Percentiles rank a stretch among this genome's conserved stretches.
phyloP scores from a whole-genome alignment of 495 filamentous ascomycete genomes.

The Aspergillus indologenus region DNA sequence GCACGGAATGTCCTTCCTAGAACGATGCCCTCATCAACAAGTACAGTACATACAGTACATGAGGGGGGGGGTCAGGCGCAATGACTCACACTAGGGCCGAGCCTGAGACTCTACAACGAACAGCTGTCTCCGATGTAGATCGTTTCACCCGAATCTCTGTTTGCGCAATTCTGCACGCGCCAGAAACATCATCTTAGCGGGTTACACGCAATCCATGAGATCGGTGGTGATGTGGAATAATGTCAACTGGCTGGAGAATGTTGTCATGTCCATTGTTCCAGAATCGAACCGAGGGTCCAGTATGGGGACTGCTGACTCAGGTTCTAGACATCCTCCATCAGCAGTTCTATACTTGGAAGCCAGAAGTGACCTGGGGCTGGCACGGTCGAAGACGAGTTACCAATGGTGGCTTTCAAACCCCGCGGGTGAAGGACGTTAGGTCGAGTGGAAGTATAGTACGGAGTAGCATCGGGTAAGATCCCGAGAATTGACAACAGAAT shows the following conservation, averaged over 20 bases:
- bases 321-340: constrained; percentile 12
- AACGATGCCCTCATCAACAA: background rate
- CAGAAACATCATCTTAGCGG: background rate
- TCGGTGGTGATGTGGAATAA: background rate
- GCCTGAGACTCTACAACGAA: background rate
- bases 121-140: background rate
- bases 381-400: no score
- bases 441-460: no score
- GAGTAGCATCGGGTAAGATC: background rate
- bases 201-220: background rate
- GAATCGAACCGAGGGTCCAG: constrained; percentile 4
- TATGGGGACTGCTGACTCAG: constrained; percentile 2
- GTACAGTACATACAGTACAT: no score
- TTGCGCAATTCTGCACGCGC: background rate
- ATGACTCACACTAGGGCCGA: constrained; percentile 5
- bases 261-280: constrained; percentile 8
- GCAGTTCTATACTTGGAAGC: constrained; percentile 10
- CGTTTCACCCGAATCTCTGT: background rate
- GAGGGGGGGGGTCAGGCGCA: background rate
- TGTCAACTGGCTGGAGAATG: constrained; percentile 8
- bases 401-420: background rate
- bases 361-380: background rate
- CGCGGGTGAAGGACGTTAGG: background rate
- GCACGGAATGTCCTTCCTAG: background rate
- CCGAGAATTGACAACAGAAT: background rate